Base-by-base conservation (phyloP, 2,329 filamentous ascomycete genomes). In the Penicillium concentricum region DNA sequence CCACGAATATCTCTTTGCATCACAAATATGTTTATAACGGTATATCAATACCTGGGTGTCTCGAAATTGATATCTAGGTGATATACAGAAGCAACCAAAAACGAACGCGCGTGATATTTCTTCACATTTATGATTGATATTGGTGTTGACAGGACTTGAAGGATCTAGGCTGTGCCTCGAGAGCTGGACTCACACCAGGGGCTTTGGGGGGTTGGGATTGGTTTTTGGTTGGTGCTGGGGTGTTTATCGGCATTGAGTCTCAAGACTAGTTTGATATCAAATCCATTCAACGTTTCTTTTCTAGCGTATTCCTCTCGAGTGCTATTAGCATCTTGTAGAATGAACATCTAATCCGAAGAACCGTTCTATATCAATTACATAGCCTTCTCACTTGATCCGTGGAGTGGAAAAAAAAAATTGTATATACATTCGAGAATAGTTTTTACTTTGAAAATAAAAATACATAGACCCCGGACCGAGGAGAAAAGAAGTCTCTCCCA, bases 361-460 rank as follows among this genome's bases (percentile, higher is more conserved):
- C 42, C 26, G n/a, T 20, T 4, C 13, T 20, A 2, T 15, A 8
- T 46, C 18, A 32, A 32, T 47, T 13, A 48, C 20, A 37, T 9
- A 8, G 32, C 20, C 22, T 18, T 18, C n/a, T 15, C 12, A 15
- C 9, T n/a, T 24, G 13, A 8, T 16, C 34, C 12, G 20, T 13
- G 2, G 12, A 39, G 35, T 18, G 16, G n/a, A 24, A 28, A 22
- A 16, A 16, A 55, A 34, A 45, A 44, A 37, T 30, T 37, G 48
- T 59, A 61, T 61, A 56, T 59, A 61, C 58, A 59, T 47, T 47
- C 35, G 24, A 18, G 47, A 52, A 47, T 51, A 58, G 46, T 48
- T 54, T 57, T 55, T 38, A 48, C 51, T 34, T 32, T 39, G 15
- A 16, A 47, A 24, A 39, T 53, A 54, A 41, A 54, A 54, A 48